Evolutionary conservation across 1,284 basidiomycete species (phyloP).

Genomic region (Malassezia arunalokei): DNA sequence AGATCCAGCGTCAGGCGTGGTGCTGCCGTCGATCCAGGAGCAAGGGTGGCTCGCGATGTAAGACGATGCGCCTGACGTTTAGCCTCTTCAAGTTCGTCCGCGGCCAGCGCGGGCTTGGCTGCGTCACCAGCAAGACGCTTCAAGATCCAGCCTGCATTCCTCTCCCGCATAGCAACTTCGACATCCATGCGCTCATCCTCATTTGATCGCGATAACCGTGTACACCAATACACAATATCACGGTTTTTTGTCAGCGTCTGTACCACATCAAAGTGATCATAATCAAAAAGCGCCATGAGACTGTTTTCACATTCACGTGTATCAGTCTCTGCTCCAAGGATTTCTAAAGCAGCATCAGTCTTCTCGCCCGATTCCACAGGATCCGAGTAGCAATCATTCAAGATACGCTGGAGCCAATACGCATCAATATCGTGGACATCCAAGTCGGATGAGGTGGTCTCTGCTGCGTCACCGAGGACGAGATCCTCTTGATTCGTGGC

Average conservation of each 20-base stretch:
- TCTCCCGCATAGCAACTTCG: conserved; percentile 96
- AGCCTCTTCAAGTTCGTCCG: conserved; percentile 58
- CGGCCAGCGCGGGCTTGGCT: conserved; percentile 47
- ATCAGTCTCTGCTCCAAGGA: conserved; percentile 72
- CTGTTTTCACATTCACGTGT: conserved; percentile 91
- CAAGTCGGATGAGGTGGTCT: conserved; percentile 53
- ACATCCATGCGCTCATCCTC: conserved; percentile 84
- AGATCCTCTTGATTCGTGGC: conserved; percentile 54
- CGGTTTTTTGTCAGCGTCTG: conserved; percentile 87
- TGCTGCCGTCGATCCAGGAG: conserved; percentile 67
- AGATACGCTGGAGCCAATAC: conserved; percentile 94
- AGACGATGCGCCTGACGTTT: conserved; percentile 49
- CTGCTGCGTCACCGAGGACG: conserved; percentile 49
- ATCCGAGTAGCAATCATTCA: conserved; percentile 80
- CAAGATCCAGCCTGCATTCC: conserved; percentile 88
- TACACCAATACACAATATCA: conserved; percentile 95
- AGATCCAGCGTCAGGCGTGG: conserved; percentile 80
- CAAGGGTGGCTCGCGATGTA: conserved; percentile 74
- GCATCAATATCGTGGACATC: conserved; percentile 84
- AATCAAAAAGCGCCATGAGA: conserved; percentile 94
- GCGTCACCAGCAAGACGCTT: conserved; percentile 55
- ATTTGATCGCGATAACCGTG: conserved; percentile 70
- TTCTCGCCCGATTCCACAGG: conserved; percentile 88
- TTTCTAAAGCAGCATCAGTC: conserved; percentile 68
- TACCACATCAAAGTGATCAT: conserved; percentile 76